Conservation (phyloP, 257 asterid genomes). For the Solanum microdontum region DNA sequence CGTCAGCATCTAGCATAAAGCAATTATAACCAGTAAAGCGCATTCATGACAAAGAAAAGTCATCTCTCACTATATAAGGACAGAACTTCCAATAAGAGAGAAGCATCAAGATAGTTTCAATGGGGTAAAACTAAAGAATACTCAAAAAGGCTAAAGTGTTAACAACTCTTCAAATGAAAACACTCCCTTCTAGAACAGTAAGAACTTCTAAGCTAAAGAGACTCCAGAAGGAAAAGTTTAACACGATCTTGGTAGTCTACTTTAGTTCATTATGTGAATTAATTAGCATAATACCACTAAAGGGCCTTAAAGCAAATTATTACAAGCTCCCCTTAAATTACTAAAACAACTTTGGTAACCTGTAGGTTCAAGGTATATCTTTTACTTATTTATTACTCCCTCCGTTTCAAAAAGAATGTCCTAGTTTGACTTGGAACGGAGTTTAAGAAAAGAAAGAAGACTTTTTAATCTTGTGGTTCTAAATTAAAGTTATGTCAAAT, state of each 20-base stretch:
- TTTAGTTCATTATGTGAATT: neutral
- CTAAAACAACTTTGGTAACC: neutral
- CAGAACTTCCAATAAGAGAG: neutral
- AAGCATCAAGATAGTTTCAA: neutral
- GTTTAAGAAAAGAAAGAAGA: too few species aligned
- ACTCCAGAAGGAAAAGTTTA: neutral
- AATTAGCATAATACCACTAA: neutral
- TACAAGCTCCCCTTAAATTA: neutral
- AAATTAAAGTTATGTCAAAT: too few species aligned
- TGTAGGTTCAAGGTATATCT: neutral
- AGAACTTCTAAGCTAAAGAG: neutral
- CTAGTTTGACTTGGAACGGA: too few species aligned
- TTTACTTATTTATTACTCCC: neutral
- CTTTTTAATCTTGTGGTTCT: too few species aligned
- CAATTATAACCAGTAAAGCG: neutral
- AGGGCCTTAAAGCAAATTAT: neutral
- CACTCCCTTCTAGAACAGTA: neutral
- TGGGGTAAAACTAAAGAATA: neutral
- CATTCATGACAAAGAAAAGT: neutral
- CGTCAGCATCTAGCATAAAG: slow-evolving; percentile 62
- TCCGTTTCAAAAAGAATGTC: too few species aligned
- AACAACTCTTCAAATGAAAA: neutral
- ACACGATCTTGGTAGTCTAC: neutral
- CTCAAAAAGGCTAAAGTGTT: neutral
- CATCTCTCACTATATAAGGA: neutral